Percentiles rank a stretch among this genome's conserved stretches.
Evolutionary conservation across 176 grass and related monocot species (phyloP).

Genomic region (Microstegium vimineum): DNA sequence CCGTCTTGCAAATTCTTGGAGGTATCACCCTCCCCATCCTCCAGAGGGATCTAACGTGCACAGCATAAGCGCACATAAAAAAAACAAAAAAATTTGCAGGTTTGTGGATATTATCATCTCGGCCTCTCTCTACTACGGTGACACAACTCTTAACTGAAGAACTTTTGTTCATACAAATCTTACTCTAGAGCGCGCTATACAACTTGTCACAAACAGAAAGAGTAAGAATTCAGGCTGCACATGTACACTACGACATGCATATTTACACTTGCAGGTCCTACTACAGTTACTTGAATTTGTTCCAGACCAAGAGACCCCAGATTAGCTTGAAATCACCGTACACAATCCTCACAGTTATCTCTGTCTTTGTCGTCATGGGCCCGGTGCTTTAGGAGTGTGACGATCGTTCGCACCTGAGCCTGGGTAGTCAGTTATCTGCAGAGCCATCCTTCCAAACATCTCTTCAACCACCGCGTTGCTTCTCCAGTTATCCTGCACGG

Average conservation of each 20-base stretch:
- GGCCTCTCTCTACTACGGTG: background rate
- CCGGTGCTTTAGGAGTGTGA: conserved; percentile 59
- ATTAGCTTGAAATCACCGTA: conserved; percentile 5
- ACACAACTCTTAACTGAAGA: background rate
- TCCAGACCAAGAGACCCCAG: background rate
- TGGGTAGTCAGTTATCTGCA: conserved; percentile 54
- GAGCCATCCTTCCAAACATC: conserved; percentile 47
- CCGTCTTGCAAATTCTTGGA: no score
- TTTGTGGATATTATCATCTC: background rate
- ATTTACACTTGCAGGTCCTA: conserved; percentile 32
- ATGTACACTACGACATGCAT: background rate
- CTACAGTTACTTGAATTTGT: background rate
- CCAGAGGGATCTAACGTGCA: background rate
- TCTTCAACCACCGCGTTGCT: conserved; percentile 25
- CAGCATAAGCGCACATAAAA: background rate
- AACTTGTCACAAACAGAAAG: background rate
- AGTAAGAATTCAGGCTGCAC: background rate
- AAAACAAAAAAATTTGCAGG: no score
- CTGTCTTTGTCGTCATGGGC: conserved; percentile 8
- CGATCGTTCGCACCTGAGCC: conserved; percentile 51
- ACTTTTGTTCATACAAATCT: background rate
- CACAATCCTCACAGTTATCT: background rate
- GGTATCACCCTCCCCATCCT: background rate
- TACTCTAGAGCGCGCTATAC: background rate
- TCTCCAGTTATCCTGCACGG: background rate